A percentile compares a stretch with the other conserved stretches of the same genome.
These are phyloP conservation scores for Diplodia sapinea DNA, from an alignment of 2,329 filamentous ascomycete species.

Conservation along the genomic window DNA sequence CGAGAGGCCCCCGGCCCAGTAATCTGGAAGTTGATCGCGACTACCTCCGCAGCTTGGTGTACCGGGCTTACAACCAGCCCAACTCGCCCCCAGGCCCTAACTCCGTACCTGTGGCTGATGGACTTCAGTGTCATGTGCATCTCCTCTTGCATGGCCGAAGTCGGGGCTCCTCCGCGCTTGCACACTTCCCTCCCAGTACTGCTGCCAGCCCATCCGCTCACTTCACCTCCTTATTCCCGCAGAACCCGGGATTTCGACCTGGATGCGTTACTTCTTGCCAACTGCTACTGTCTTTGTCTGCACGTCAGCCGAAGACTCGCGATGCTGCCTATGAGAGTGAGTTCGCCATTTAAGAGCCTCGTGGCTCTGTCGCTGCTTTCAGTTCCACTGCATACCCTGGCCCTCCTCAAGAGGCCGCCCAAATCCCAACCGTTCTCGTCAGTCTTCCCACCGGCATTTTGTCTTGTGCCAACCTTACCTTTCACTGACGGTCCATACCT, in stretches of 20 bases:
- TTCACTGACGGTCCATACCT: not conserved
- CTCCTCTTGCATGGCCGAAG: not conserved
- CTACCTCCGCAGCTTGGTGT: not conserved
- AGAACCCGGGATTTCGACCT: not conserved
- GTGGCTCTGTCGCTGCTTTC: not conserved
- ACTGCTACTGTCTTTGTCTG: no score
- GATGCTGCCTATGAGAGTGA: not conserved
- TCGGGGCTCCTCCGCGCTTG: not conserved
- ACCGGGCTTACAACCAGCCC: not conserved
- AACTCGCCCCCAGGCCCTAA: not conserved
- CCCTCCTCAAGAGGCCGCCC: not conserved
- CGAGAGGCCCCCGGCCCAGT: not conserved
- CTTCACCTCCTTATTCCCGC: not conserved
- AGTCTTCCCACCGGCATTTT: not conserved
- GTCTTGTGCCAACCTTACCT: not conserved
- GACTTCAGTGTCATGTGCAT: not conserved
- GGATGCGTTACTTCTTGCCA: not conserved
- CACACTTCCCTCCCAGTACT: not conserved
- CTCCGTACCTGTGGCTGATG: not conserved
- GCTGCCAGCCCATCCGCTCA: not conserved
- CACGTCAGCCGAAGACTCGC: not conserved
- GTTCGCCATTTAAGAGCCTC: not conserved
- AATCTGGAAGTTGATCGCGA: not conserved
- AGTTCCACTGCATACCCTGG: not conserved
- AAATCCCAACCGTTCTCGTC: not conserved